These are phyloP conservation scores for Cercospora sp. DNA, from an alignment of 2,329 filamentous ascomycete genomes.

Conservation along the genomic window DNA sequence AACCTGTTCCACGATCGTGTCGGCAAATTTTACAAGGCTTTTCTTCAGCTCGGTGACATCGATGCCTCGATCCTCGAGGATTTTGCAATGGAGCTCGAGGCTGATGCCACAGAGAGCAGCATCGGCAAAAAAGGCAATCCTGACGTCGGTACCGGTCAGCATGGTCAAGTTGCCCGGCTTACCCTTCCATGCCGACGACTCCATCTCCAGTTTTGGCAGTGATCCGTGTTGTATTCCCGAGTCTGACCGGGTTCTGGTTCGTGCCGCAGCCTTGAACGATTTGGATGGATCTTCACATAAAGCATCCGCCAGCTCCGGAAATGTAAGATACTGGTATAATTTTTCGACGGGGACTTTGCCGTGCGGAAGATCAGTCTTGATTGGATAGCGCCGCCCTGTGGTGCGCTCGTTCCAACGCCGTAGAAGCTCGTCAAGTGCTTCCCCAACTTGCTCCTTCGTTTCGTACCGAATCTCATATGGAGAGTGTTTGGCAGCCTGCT, in stretches of 20 bases:
- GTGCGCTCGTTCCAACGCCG: constrained; percentile 1
- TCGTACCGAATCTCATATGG: constrained; percentile 8
- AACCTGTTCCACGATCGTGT: background rate
- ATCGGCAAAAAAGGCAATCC: constrained; percentile 2
- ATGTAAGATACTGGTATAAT: background rate
- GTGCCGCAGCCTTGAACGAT: background rate
- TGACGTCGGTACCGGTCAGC: background rate
- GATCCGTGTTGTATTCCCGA: background rate
- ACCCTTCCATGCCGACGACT: background rate
- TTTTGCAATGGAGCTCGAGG: constrained; percentile 34
- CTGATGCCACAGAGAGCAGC: constrained; percentile 26
- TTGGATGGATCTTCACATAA: constrained; percentile 4
- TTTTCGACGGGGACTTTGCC: background rate
- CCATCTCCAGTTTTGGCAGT: background rate
- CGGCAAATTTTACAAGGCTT: constrained; percentile 11
- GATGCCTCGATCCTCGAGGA: constrained; percentile 27
- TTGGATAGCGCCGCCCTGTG: background rate
- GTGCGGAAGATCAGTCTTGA: background rate
- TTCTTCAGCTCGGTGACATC: constrained; percentile 14
- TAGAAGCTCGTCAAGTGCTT: background rate
- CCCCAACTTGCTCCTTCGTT: background rate
- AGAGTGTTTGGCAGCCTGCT: background rate
- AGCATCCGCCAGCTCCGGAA: constrained; percentile 8
- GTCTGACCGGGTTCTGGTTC: background rate
- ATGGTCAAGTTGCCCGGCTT: background rate